A percentile compares a stretch with the other conserved stretches of the same genome.
Evolutionary conservation across 306 rosid species (phyloP).

Genomic region (Corylus americana): DNA sequence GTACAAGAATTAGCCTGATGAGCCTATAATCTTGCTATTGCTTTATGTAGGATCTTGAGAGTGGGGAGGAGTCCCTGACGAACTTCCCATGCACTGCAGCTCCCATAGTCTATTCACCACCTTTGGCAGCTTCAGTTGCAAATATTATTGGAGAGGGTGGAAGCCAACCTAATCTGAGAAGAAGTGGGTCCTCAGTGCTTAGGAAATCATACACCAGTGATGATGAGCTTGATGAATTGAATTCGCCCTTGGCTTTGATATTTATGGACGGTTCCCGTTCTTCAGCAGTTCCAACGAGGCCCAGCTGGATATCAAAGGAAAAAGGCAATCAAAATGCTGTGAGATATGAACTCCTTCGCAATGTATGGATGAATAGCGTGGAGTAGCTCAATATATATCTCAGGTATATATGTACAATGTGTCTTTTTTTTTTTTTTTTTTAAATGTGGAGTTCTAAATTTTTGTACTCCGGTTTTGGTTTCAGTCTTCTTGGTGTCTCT

Average conservation of each 20-base stretch:
- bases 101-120: conserved; percentile 65
- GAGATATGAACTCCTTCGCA: conserved; percentile 87
- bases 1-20: neutral
- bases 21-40: conserved; percentile 4
- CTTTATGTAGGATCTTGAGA: conserved; percentile 55
- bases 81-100: conserved; percentile 74
- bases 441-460: conserved; percentile 23
- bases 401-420: neutral
- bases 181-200: conserved; percentile 76
- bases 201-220: conserved; percentile 91
- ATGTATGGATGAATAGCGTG: conserved; percentile 76
- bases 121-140: conserved; percentile 51
- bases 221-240: conserved; percentile 89
- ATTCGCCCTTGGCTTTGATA: conserved; percentile 72
- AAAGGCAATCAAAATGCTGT: conserved; percentile 42
- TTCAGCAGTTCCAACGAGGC: conserved; percentile 42
- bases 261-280: conserved; percentile 39
- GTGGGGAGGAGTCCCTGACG: conserved; percentile 48
- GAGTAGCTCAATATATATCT: conserved; percentile 31
- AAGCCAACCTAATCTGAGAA: conserved; percentile 59
- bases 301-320: conserved; percentile 44
- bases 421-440: neutral
- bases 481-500: neutral
- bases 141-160: conserved; percentile 58
- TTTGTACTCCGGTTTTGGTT: conserved; percentile 10